A percentile compares a stretch with the other conserved stretches of the same genome.
Conservation (phyloP, 129 eudicot species). For the Kitagawia praeruptora region DNA sequence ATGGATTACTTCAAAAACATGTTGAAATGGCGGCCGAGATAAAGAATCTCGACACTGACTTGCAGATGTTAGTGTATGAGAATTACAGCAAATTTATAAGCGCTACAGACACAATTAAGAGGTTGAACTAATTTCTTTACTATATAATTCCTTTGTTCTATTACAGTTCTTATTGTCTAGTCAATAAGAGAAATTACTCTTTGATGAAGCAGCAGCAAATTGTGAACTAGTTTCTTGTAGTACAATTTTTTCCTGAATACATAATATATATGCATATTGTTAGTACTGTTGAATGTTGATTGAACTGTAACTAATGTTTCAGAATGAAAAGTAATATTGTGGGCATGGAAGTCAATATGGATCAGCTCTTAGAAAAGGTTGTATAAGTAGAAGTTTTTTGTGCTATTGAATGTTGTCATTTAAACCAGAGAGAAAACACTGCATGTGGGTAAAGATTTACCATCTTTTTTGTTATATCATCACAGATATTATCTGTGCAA, state of each 20-base stretch:
- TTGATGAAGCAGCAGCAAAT: neutral
- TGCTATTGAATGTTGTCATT: constrained; percentile 11
- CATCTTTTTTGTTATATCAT: constrained; percentile 4
- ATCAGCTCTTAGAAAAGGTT: constrained; percentile 58
- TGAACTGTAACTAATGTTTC: constrained; percentile 17
- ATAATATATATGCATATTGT: neutral
- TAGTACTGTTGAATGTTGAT: neutral
- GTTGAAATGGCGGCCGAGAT: constrained; percentile 99
- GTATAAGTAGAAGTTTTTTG: too few relatives aligned
- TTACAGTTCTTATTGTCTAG: neutral
- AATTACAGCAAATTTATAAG: constrained; percentile 97
- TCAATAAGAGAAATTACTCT: neutral
- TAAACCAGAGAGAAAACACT: constrained; percentile 12
- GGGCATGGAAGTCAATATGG: constrained; percentile 98
- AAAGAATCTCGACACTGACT: constrained; percentile 91
- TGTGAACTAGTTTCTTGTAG: neutral
- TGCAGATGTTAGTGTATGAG: constrained; percentile 96
- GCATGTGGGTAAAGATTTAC: constrained; percentile 5
- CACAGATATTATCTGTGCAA: constrained; percentile 91
- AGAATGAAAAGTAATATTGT: constrained; percentile 94
- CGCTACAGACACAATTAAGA: constrained; percentile 92
- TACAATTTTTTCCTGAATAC: neutral
- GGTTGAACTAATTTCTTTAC: constrained; percentile 27
- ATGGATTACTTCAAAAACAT: constrained; percentile 89
- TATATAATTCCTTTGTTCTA: constrained; percentile 11